Evolutionary conservation across 2,329 filamentous ascomycete genomes (phyloP), one percentile per base, ranked within the genome.

Genomic region (Pseudocercospora pini-densiflorae): DNA sequence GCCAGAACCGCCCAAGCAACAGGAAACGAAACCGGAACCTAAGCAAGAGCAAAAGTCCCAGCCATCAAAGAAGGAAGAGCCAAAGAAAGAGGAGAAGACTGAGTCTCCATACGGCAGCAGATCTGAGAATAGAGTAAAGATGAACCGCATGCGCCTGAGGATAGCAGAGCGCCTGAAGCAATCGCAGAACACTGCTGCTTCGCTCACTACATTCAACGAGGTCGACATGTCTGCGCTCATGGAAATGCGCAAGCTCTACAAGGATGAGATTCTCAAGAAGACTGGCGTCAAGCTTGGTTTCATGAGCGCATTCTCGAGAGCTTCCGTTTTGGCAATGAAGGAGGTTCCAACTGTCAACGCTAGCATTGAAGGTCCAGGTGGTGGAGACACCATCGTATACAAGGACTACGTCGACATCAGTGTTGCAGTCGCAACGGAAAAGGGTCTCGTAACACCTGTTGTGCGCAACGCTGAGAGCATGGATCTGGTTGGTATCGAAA

Each of bases 141-240:
- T 99, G 95, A 98, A 98, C 86, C 93, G 95, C 71, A 99, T 99
- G 95, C 93, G 95, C 72, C 88, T 98, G 68, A 90, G 95, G 69
- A 99, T 98, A 74, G 93, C 95, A 59, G 95, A 99, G 85, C 93
- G 95, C 74, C 88, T 99, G 71, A 99, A 99, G 88, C 95, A 99
- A 80, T 98, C 95, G 21, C 95, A 99, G 80, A 99, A 99, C 84
- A 98, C 95, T 1, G 94, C 95, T 59, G 95, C 95, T 53, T 97
- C 95, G 3, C 86, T 99, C 61, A 98, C 95, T 57, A 99, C 95
- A 27, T 99, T 99, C 87, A 97, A 99, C 81, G 94, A 98, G 82
- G 95, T 99, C 68, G 95, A 99, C 80, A 99, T 99, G 95, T 97
- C 94, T 33, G 92, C 91, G 23, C 85, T 99, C 59, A 97, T 98